Base-by-base conservation (phyloP, 306 rosid genomes). In the Fragaria ananassa region DNA sequence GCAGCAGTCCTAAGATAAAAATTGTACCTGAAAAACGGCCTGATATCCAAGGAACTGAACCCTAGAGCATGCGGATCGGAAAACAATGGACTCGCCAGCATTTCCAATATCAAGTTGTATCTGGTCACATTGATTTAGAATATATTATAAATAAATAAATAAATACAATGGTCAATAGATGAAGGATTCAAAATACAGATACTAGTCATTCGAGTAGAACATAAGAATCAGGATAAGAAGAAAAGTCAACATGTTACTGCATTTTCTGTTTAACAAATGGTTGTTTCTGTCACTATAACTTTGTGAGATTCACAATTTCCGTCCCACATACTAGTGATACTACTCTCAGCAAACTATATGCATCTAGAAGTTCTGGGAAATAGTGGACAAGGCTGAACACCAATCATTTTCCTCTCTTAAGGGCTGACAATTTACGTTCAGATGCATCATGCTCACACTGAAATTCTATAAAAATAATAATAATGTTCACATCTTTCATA, bases 21-120 rank as follows among this genome's bases (percentile, higher is more conserved):
- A 37, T 7, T 45, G 49, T 89, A 89, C 99, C 98, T 47, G 83
- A 74, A 88, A 91, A 72, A 81, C 98, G 67, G 96, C 93, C 74
- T 82, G 98, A 75, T 88, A 88, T 66, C 99, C 99, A 78, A 76
- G 85, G 81, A 96, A 96, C 67, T 73, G 84, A 72, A 96, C 78
- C 81, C 84, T 80, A 73, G 96, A 91, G 92, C 91, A 83, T 64
- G 93, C 19, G 58, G 98, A 88, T 42, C 91, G 89, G 63, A 88
- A 91, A 79, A 88, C 57, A 75, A 96, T 87, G 80, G 96, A 89
- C 81, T 80, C 56, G 6, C 74, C 57, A 51, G 76, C 86, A 88
- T 86, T 88, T 81, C 93, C 99, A 88, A 86, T 67, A 80, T 96
- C 97, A 65, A 89, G 57, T 83, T 88, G 97, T 67, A 89, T 85